phyloP scores from a whole-genome alignment of 2,329 filamentous ascomycete genomes.

The Pseudodiploospora longispora region DNA sequence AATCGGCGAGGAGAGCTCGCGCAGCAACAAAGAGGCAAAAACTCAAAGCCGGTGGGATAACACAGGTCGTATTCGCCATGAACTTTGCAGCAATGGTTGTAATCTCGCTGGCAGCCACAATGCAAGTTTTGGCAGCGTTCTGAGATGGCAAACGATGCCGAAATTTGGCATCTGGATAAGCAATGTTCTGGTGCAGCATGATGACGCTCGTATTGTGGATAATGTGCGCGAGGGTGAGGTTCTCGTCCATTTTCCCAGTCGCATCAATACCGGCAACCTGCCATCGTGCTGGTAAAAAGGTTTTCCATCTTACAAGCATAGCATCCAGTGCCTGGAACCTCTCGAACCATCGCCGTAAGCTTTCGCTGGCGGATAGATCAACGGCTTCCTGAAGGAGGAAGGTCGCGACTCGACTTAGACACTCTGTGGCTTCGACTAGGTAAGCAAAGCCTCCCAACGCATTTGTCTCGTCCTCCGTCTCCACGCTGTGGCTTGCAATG shows the following conservation, averaged over 20 bases:
- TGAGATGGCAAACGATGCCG: conserved; percentile 6
- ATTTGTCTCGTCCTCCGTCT: conserved; percentile 3
- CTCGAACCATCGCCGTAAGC: conserved; percentile 33
- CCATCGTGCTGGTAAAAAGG: conserved; percentile 36
- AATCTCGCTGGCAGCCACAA: conserved; percentile 6
- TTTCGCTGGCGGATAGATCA: conserved; percentile 25
- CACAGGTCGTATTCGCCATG: conserved; percentile 2
- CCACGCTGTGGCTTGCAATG: conserved; percentile 10
- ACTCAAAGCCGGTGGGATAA: conserved; percentile 2
- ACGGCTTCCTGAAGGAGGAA: conserved; percentile 35
- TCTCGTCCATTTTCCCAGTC: conserved; percentile 34
- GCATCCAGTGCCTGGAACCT: conserved; percentile 38
- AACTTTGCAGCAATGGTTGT: conserved; percentile 9
- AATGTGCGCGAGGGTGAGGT: conserved; percentile 20
- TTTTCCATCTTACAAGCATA: conserved; percentile 36
- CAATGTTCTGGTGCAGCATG: conserved; percentile 16
- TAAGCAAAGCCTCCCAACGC: conserved; percentile 33
- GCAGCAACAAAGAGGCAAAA: conserved; percentile 9
- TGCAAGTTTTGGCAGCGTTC: conserved; percentile 7
- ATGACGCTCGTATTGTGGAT: conserved; percentile 18
- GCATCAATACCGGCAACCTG: conserved; percentile 28
- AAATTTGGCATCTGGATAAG: conserved; percentile 11
- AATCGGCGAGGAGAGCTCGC: conserved; percentile 7
- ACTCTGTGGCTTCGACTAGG: conserved; percentile 37
- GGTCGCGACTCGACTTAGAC: conserved; percentile 31